Evolutionary conservation across 495 filamentous ascomycete species (phyloP), one percentile per base, ranked within the genome.

Genomic region (Aspergillus conjunctus): DNA sequence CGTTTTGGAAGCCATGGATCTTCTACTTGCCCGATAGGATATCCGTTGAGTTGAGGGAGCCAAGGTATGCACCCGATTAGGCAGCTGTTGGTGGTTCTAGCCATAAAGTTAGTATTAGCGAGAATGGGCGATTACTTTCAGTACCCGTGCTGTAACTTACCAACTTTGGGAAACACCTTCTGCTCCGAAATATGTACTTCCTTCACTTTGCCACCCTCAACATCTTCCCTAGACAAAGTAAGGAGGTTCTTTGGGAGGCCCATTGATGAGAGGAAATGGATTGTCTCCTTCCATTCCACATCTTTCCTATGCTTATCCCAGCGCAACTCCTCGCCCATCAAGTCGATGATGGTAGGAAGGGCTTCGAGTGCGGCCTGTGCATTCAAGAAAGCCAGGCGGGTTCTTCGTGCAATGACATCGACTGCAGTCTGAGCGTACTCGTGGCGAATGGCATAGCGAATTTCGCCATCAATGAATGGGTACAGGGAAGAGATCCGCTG

Each of bases 351-450:
- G 53, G 68, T 79, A 2, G 94, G 94, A 52, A 98, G 80, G 1
- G 91, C 89, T 77, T 98, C 94, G 26, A 98, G 83, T 9, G 93
- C 91, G 4, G 94, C 94, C 75, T 98, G 92, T 15, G 93, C 93
- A 68, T 98, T 98, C 66, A 98, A 71, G 77, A 98, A 98, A 12
- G 94, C 91, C 60, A 98, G 74, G 41, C 94, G 82, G 50, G 90
- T 98, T 54, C 94, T 81, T 37, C 94, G 83, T 8, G 93, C 94
- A 20, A 98, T 77, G 20, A 98, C 89, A 71, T 98, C 94, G 11
- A 92, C 88, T 3, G 92, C 91, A 18, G 92, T 97, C 74, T 97
- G 91, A 11, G 94, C 94, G 64, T 96, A 96, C 75, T 98, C 94
- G 72, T 97, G 87, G 21, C 88, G 78, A 32, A 96, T 83, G 18